Base-by-base conservation (phyloP, 2,329 filamentous ascomycete genomes). In the Chaetomiaceae sp. region DNA sequence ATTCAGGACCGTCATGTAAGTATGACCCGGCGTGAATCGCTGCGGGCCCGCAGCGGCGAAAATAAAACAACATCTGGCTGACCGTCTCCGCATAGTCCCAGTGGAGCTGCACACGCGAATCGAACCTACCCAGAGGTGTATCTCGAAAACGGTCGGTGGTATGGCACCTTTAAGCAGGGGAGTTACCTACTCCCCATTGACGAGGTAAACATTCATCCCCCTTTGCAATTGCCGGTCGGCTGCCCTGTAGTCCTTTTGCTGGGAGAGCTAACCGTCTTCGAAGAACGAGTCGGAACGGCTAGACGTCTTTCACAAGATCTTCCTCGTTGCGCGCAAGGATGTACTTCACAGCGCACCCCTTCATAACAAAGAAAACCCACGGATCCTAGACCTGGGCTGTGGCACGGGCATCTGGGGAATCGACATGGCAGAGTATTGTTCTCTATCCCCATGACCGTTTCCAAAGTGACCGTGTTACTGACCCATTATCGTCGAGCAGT, bases 331-430 rank as follows among this genome's bases (percentile, higher is more conserved):
- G 40, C 79, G 84, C 52, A 70, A 74, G 30, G 64, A 72, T 2
- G 58, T 33, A n/a, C 45, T 65, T 10, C 62, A 64, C 29, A 55
- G 42, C 17, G 55, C 60, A 2, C 66, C 67, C 2, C 66, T 69
- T 6, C 45, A 42, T 27, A 48, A 44, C 20, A 34, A 24, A n/a
- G 48, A 47, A 27, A 48, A n/a, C 12, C 52, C 54, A 4, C 44
- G 40, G 41, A 72, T 84, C 38, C 61, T 85, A 34, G 81, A 85
- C 58, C 62, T 95, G 44, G 91, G 89, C 34, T 90, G 85, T 53
- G 91, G 90, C 17, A 95, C 88, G 1, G 89, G 88, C 33, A 91
- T 95, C 51, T 97, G 91, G 91, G 80, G 85, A 33, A 86, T 94
- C 57, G 85, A 91, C 56, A 84, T 95, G 68, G 85, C 86, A 52